A percentile compares a stretch with the other conserved stretches of the same genome.
These are phyloP conservation scores for Patellaria atrata DNA, from an alignment of 495 filamentous ascomycete genomes.

Conservation along the genomic window DNA sequence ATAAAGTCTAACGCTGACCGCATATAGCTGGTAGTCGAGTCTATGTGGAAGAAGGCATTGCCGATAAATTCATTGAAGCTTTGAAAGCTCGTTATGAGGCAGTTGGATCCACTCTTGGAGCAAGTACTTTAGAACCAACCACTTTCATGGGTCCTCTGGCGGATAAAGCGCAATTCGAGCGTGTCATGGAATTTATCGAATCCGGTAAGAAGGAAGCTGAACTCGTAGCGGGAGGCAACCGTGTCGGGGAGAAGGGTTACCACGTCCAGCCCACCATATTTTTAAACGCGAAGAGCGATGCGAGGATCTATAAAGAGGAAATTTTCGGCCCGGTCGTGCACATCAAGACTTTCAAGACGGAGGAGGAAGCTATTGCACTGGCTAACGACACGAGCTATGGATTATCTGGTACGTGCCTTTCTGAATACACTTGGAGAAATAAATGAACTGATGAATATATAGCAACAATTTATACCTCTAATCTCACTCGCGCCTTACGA, in stretches of 20 bases:
- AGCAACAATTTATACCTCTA: slow-evolving; percentile 34
- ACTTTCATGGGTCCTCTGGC: slow-evolving; percentile 24
- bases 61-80: slow-evolving; percentile 22
- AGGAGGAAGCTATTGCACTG: slow-evolving; percentile 36
- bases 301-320: slow-evolving; percentile 35
- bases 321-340: slow-evolving; percentile 40
- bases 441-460: not conserved
- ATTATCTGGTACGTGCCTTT: slow-evolving; percentile 10
- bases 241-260: slow-evolving; percentile 26
- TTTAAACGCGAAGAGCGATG: slow-evolving; percentile 29
- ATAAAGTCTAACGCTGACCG: not conserved
- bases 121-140: slow-evolving; percentile 16
- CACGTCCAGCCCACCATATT: slow-evolving; percentile 38
- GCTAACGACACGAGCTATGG: slow-evolving; percentile 33
- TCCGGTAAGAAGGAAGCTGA: slow-evolving; percentile 20
- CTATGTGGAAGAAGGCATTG: slow-evolving; percentile 24
- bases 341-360: slow-evolving; percentile 37
- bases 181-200: slow-evolving; percentile 24
- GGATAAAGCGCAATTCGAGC: slow-evolving; percentile 26
- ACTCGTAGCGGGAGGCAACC: slow-evolving; percentile 19
- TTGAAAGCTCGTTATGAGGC: slow-evolving; percentile 23
- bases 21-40: slow-evolving; percentile 19
- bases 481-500: slow-evolving; percentile 36
- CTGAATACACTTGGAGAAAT: not conserved
- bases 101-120: slow-evolving; percentile 18